These are phyloP conservation scores for Diplodia mutila DNA, from an alignment of 2,329 filamentous ascomycete species.

Conservation along the genomic window DNA sequence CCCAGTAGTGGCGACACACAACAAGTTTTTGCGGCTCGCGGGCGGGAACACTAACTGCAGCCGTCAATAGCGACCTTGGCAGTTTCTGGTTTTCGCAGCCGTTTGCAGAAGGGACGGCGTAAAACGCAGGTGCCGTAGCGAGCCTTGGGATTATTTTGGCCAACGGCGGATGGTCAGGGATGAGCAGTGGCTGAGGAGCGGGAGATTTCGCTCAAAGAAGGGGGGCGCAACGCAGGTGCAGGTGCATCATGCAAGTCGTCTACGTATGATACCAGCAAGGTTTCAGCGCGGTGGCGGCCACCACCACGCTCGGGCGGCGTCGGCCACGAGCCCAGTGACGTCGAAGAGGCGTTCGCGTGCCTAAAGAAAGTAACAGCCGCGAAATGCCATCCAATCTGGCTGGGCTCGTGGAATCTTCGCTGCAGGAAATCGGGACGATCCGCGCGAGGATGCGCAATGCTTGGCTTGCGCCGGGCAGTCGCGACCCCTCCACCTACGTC, in stretches of 20 bases:
- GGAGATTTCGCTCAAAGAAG: background rate
- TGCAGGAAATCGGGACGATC: conserved; percentile 12
- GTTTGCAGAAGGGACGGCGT: background rate
- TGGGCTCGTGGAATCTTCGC: background rate
- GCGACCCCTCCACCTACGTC: conserved; percentile 24
- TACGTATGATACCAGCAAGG: conserved; percentile 1
- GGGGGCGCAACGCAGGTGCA: conserved; percentile 3
- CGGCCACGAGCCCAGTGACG: conserved; percentile 13
- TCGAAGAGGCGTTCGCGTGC: background rate
- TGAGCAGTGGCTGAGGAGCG: background rate
- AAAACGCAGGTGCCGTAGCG: no score
- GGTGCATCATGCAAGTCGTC: background rate
- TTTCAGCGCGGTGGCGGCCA: background rate
- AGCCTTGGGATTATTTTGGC: background rate
- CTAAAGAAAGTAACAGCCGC: background rate
- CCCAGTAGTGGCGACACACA: background rate
- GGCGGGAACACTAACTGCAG: background rate
- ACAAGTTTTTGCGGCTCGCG: background rate
- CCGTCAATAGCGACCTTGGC: background rate
- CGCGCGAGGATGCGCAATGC: conserved; percentile 7
- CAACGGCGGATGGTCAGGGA: background rate
- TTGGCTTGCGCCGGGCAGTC: background rate
- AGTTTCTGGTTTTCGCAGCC: background rate
- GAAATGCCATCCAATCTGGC: background rate
- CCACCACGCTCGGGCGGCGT: background rate